These are phyloP conservation scores for Blastocladiella emersonii DNA, from an alignment of 371 early-diverging fungal species.

Conservation along the genomic window DNA sequence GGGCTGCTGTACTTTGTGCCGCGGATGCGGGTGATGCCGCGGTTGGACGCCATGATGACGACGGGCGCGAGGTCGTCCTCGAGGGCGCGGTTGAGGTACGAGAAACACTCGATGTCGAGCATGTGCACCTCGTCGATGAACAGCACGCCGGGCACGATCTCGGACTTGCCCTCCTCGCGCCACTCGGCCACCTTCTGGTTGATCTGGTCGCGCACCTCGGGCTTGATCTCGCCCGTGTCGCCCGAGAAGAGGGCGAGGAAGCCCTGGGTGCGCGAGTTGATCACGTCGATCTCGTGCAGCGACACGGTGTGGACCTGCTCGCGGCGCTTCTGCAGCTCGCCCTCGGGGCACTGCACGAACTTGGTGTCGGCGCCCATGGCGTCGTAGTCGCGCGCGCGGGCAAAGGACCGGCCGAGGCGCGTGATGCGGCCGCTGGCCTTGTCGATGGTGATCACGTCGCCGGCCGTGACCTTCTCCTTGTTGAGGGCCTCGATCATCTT, in stretches of 20 bases:
- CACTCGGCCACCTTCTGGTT: constrained; percentile 94
- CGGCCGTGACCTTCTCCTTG: constrained; percentile 94
- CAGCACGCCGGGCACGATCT: constrained; percentile 92
- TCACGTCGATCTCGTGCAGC: constrained; percentile 98
- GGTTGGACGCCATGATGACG: constrained; percentile 94
- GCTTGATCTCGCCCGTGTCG: constrained; percentile 95
- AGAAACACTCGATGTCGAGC: constrained; percentile 98
- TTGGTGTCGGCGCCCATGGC: constrained; percentile 92
- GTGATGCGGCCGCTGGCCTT: constrained; percentile 96
- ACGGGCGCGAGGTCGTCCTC: constrained; percentile 92
- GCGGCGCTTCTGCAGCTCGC: constrained; percentile 93
- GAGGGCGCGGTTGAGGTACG: constrained; percentile 92
- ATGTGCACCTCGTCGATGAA: constrained; percentile 99
- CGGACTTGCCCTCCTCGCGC: constrained; percentile 98
- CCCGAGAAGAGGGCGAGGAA: constrained; percentile 92
- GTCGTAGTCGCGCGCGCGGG: constrained; percentile 90
- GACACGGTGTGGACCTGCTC: constrained; percentile 94
- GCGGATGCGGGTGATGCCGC: constrained; percentile 87
- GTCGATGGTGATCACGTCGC: constrained; percentile 97
- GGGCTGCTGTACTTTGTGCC: constrained; percentile 86
- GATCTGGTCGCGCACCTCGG: constrained; percentile 96
- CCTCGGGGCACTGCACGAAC: constrained; percentile 98
- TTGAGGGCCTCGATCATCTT: constrained; percentile 96
- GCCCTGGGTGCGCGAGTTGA: constrained; percentile 94
- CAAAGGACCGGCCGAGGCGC: constrained; percentile 89